Percentiles rank a stretch among this genome's conserved stretches.
These are phyloP conservation scores for Dendrobium huoshanense DNA, from an alignment of 106 monocot species.

Conservation along the genomic window DNA sequence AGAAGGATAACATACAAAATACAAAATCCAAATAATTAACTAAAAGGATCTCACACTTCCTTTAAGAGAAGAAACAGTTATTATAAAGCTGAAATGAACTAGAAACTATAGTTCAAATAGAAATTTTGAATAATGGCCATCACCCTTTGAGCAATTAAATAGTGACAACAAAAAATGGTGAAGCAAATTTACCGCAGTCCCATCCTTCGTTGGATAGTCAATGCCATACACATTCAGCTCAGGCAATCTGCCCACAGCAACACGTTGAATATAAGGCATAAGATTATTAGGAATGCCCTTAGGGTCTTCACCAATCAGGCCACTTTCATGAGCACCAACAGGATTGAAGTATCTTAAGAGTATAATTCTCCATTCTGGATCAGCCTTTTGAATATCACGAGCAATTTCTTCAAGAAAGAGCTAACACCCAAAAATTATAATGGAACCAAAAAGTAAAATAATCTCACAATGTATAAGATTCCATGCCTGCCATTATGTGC, in stretches of 20 bases:
- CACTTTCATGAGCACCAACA: slow-evolving; percentile 84
- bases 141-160: neutral
- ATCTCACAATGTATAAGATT: neutral
- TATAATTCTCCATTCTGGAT: slow-evolving; percentile 77
- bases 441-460: neutral
- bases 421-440: slow-evolving; percentile 23
- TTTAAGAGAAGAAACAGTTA: too few relatives aligned
- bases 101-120: neutral
- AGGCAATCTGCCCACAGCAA: slow-evolving; percentile 65
- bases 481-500: neutral
- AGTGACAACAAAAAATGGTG: neutral
- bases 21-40: neutral
- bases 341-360: slow-evolving; percentile 83
- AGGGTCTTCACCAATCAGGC: slow-evolving; percentile 86
- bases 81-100: neutral
- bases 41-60: neutral
- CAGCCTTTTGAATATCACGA: slow-evolving; percentile 65
- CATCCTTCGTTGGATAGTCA: slow-evolving; percentile 86
- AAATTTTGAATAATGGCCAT: neutral
- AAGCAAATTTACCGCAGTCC: slow-evolving; percentile 57
- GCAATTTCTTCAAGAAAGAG: slow-evolving; percentile 86
- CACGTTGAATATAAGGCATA: slow-evolving; percentile 89
- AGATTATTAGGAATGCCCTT: slow-evolving; percentile 85
- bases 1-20: neutral
- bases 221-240: slow-evolving; percentile 76